Evolutionary conservation across 148 eudicot species (phyloP).

Genomic region (Rhododendron henanense): DNA sequence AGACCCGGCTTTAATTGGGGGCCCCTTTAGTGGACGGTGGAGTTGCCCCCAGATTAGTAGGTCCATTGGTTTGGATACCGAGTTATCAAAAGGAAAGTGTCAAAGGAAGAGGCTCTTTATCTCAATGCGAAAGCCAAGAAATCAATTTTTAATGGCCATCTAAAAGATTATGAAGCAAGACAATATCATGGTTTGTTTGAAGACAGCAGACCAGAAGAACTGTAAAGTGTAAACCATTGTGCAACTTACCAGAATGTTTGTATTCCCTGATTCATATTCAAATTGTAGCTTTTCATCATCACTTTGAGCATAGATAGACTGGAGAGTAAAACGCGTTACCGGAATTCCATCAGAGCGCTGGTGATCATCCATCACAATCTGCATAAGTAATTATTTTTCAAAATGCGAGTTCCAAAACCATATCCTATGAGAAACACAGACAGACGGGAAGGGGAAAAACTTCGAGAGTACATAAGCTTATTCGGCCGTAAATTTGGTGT

Average conservation of each 20-base stretch:
- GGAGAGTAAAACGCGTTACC: slow-evolving; percentile 88
- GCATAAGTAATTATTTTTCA: slow-evolving; percentile 20
- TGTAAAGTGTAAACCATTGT: not conserved
- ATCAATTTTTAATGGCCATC: not conserved
- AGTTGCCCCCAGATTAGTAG: not conserved
- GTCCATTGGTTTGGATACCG: not conserved
- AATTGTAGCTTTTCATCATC: slow-evolving; percentile 96
- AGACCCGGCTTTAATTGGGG: not conserved
- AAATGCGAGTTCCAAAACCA: not conserved
- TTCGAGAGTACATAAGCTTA: not conserved
- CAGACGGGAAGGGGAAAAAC: not conserved
- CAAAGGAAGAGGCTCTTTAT: not conserved
- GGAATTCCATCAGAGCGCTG: slow-evolving; percentile 97
- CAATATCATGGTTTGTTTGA: not conserved
- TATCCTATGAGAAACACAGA: not conserved
- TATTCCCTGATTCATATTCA: slow-evolving; percentile 97
- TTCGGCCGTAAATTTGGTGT: not conserved
- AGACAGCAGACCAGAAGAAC: not conserved
- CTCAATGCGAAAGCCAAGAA: not conserved
- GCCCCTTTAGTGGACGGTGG: not conserved
- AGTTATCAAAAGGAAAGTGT: not conserved
- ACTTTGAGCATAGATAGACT: slow-evolving; percentile 89
- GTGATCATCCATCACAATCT: slow-evolving; percentile 99
- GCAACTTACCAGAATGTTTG: slow-evolving; percentile 78
- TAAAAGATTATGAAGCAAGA: not conserved